A percentile compares a stretch with the other conserved stretches of the same genome.
Evolutionary conservation across 208 protist species (phyloP).

Genomic region (Willaertia magna): DNA sequence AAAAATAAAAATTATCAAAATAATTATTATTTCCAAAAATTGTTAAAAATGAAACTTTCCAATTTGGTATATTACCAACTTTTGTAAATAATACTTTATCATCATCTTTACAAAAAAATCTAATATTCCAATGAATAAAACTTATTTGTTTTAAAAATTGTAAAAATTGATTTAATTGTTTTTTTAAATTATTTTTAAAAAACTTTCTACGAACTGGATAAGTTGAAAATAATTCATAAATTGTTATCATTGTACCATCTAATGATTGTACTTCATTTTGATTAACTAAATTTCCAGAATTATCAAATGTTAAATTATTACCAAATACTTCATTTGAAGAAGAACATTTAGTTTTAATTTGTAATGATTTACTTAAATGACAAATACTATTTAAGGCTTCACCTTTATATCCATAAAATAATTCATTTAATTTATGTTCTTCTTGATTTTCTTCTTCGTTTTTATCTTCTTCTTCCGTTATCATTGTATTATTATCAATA

Average conservation of each 20-base stretch:
- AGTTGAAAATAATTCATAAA: neutral
- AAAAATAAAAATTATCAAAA: neutral
- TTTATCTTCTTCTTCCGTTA: neutral
- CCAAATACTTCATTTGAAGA: neutral
- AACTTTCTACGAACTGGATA: neutral
- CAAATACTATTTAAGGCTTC: neutral
- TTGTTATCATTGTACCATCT: neutral
- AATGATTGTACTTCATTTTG: neutral
- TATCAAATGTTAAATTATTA: neutral
- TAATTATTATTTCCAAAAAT: neutral
- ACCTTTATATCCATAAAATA: neutral
- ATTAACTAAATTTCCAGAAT: neutral
- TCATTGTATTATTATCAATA: neutral
- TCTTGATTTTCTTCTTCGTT: neutral
- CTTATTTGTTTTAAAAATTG: neutral
- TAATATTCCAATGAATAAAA: neutral
- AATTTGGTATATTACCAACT: neutral
- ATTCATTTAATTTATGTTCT: neutral
- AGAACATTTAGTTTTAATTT: neutral
- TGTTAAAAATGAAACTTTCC: neutral
- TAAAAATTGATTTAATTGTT: neutral
- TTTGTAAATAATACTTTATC: neutral
- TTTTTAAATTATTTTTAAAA: neutral
- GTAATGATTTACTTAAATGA: neutral
- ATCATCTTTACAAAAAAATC: neutral